Evolutionary conservation across 176 grass and related monocot species (phyloP), one percentile per base, ranked within the genome.

Genomic region (Metroxylon sagu): DNA sequence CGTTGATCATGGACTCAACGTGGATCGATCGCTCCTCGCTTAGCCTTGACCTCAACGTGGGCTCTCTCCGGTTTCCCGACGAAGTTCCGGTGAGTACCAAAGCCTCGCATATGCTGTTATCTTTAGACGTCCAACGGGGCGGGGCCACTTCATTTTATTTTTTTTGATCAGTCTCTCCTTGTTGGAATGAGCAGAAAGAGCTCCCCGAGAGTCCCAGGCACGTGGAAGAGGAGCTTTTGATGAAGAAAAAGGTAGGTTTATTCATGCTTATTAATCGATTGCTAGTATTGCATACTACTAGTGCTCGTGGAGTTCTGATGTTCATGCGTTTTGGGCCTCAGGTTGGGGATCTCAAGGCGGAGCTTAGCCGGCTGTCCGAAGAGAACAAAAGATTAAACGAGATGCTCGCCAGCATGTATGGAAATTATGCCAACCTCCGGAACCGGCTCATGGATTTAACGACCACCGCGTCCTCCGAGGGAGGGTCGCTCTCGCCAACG

Each of bases 1-100:
- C 1, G 31, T 35, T 8, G 31, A 35, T 35, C 31, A 95, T 87
- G 90, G 90, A 81, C 23, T 18, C 10, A 1, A 49, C 61, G 15
- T 29, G 73, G 57, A 29, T 5, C 26, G 35, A 59, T 57, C 21
- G 6, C 72, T 51, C 77, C 14, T 67, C 83, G 1, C 63, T 90
- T 3, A 87, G 80, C 61, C 73, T 96, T 12, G 87, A 85, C 57
- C 86, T 96, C 60, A 63, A 51, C 70, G 72, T 88, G 58, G 92
- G 92, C 1, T 74, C 56, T 26, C 48, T 54, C 1, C 18, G 57
- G 19, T 50, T 30, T 0, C 30, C 35, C 26, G 57, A 67, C 31
- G 56, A 48, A 18, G 48, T 57, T 54, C 19, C 62, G 64, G 54
- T 64, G 60, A 56, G 60, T 54, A 62, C 59, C 21, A 14, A 68